These are phyloP conservation scores for Parachlorella kessleri DNA, from an alignment of 139 green algal genomes.

Conservation along the genomic window DNA sequence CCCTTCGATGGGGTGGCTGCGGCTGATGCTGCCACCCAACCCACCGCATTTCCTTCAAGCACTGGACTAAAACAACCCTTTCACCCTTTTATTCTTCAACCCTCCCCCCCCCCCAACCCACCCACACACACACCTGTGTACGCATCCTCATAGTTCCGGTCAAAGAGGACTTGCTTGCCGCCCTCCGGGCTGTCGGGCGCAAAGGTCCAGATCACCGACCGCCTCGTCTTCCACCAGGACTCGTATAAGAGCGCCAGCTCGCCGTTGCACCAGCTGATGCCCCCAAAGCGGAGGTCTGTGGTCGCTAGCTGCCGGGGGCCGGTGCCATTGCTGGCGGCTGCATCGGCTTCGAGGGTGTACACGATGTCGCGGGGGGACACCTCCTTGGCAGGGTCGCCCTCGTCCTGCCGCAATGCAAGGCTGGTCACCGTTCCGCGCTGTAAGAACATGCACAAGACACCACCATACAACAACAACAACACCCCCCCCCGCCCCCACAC, in stretches of 20 bases:
- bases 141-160: slow-evolving; percentile 90
- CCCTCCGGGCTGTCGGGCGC: slow-evolving; percentile 43
- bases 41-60: not conserved
- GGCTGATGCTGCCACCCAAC: not conserved
- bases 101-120: too few species aligned
- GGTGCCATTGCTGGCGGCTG: slow-evolving; percentile 21
- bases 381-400: slow-evolving; percentile 86
- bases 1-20: too few species aligned
- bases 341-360: slow-evolving; percentile 74
- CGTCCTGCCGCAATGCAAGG: slow-evolving; percentile 76
- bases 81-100: too few species aligned
- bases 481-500: too few species aligned
- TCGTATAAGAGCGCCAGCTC: slow-evolving; percentile 94
- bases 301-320: slow-evolving; percentile 26
- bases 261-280: slow-evolving; percentile 84
- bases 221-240: slow-evolving; percentile 82
- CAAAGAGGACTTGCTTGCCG: slow-evolving; percentile 55
- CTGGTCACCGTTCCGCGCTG: too few species aligned
- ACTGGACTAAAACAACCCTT: too few species aligned
- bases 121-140: too few species aligned
- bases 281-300: slow-evolving; percentile 78
- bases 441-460: slow-evolving; percentile 7
- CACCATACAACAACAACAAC: too few species aligned
- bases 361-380: slow-evolving; percentile 92
- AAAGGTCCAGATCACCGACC: slow-evolving; percentile 54